Base-by-base conservation (phyloP, 352 stramenopile species). In the Sclerospora graminicola region DNA sequence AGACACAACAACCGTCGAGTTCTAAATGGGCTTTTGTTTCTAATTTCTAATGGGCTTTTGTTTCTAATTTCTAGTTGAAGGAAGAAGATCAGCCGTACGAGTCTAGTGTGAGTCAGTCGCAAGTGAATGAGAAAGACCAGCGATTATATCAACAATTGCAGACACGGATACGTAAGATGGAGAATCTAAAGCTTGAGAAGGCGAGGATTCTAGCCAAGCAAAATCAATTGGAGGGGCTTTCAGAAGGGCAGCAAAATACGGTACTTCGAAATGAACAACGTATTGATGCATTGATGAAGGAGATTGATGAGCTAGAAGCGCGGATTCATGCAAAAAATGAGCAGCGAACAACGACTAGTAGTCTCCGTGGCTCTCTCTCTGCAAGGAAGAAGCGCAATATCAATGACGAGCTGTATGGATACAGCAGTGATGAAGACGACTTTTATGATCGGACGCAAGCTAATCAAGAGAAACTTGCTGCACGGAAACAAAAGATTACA, bases 81-180 rank as follows among this genome's bases (percentile, higher is more conserved):
- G 62, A 82, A 32, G 54, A 75, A 0, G 60, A 73, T 2, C 42
- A 54, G 27, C 48, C 66, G 42, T 85, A 80, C 53, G 60, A 65
- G 55, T 82, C 75, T 26, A 72, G 62, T 34, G 45, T 87, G 27
- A 58, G 54, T 20, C 40, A 56, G 34, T 39, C 45, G 7, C 56
- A 81, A 10, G 41, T 89, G 18, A 76, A 59, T 34, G 66, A 66
- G 9, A 89, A 91, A 45, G 80, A 93, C 39, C 56, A 70, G 18
- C 75, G 84, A 51, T 41, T 92, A 13, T 92, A 89, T 45, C 51
- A 84, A 44, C 77, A 87, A 43, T 48, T 95, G 9, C 73, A 91
- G 49, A 63, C 58, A 9, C 78, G 80, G 13, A 81, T 92, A n/a
- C 45, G 52, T 5, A 95, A 95, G 53, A 77, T 94, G 63, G 68